A percentile compares a stretch with the other conserved stretches of the same genome.
Conservation (phyloP, 2,329 filamentous ascomycete species). For the Zymoseptoria tritici region DNA sequence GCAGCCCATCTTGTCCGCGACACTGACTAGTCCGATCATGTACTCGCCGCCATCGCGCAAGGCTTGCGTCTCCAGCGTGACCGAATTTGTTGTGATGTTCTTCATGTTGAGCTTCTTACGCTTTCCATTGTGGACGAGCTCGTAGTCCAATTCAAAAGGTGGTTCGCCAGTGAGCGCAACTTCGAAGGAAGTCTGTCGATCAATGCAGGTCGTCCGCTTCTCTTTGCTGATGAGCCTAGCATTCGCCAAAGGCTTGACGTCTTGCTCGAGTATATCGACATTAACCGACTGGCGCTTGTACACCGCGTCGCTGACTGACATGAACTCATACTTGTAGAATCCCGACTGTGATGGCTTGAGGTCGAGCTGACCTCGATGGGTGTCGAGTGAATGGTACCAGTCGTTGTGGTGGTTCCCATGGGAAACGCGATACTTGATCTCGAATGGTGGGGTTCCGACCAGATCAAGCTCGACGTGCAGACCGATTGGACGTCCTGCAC, state of each 20-base stretch:
- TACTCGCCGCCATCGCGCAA: slow-evolving; percentile 83
- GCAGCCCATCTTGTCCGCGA: slow-evolving; percentile 81
- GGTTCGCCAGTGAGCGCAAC: slow-evolving; percentile 71
- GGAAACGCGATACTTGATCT: slow-evolving; percentile 67
- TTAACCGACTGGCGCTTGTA: slow-evolving; percentile 62
- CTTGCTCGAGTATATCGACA: slow-evolving; percentile 64
- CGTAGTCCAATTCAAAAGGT: slow-evolving; percentile 87
- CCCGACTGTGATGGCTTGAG: slow-evolving; percentile 75
- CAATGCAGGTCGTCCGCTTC: slow-evolving; percentile 67
- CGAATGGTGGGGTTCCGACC: slow-evolving; percentile 85
- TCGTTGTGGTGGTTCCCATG: slow-evolving; percentile 44
- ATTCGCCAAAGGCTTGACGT: slow-evolving; percentile 86
- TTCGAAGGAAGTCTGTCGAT: slow-evolving; percentile 67
- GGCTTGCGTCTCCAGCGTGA: slow-evolving; percentile 67
- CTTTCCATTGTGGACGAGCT: slow-evolving; percentile 82
- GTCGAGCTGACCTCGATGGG: slow-evolving; percentile 74
- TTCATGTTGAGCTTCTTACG: slow-evolving; percentile 61
- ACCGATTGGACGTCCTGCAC: slow-evolving; percentile 87
- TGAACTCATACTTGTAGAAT: slow-evolving; percentile 79
- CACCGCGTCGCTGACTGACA: slow-evolving; percentile 70
- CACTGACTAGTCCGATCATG: slow-evolving; percentile 72
- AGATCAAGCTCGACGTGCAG: slow-evolving; percentile 82
- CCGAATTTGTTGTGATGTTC: slow-evolving; percentile 54
- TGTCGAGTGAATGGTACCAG: slow-evolving; percentile 53
- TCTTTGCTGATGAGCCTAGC: slow-evolving; percentile 57